Percentiles rank a stretch among this genome's conserved stretches.
These are phyloP conservation scores for Sporobolomyces phaffii DNA, from an alignment of 768 basidiomycete species.

Conservation along the genomic window DNA sequence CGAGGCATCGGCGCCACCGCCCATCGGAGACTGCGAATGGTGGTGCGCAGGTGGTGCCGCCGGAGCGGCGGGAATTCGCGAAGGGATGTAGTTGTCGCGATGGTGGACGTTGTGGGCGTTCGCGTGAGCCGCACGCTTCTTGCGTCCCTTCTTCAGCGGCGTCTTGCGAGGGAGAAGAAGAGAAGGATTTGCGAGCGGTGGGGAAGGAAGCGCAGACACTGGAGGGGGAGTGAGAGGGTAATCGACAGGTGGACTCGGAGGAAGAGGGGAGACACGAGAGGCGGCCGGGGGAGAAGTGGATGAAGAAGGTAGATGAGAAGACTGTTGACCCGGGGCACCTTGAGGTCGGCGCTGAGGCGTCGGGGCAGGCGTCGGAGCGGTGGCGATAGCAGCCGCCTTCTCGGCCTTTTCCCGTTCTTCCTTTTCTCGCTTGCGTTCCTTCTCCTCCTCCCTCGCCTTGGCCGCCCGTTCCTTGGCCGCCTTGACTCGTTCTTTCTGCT, in stretches of 20 bases:
- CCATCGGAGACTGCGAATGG: constrained; percentile 60
- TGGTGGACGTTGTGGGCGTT: constrained; percentile 96
- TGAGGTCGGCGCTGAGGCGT: constrained; percentile 19
- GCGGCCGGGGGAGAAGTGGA: neutral
- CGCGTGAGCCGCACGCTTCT: constrained; percentile 82
- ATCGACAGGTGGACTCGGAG: neutral
- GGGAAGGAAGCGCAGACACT: neutral
- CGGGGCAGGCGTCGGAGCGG: neutral
- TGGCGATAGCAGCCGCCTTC: constrained; percentile 32
- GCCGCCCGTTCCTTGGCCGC: constrained; percentile 36
- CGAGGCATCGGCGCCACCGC: constrained; percentile 61
- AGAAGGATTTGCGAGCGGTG: neutral
- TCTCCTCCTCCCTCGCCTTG: constrained; percentile 31
- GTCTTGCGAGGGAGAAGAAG: constrained; percentile 13
- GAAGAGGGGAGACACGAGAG: neutral
- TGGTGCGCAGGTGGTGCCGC: neutral
- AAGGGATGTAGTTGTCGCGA: constrained; percentile 85
- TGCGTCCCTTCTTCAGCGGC: constrained; percentile 63
- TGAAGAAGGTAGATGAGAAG: neutral
- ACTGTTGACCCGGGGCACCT: neutral
- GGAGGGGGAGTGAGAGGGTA: neutral
- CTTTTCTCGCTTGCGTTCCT: constrained; percentile 26
- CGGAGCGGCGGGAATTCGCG: constrained; percentile 59
- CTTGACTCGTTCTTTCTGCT: constrained; percentile 32
- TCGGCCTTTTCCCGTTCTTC: constrained; percentile 35